Conservation (phyloP, 352 stramenopile genomes). For the Globisporangium megalacanthum region DNA sequence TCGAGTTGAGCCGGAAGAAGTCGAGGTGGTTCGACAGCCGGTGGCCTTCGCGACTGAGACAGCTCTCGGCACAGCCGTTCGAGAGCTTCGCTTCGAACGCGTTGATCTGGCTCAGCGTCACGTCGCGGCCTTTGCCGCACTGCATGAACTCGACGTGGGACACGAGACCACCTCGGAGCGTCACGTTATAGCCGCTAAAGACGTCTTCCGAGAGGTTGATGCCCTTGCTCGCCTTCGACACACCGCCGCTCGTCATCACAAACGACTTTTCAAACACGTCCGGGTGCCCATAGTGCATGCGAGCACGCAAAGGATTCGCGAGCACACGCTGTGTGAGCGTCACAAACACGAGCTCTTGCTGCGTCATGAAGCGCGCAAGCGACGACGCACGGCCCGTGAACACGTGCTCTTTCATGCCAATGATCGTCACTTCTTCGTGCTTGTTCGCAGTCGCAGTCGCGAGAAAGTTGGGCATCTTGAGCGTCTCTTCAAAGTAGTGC, state of each 20-base stretch:
- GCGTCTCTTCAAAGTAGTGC: constrained; percentile 82
- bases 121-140: constrained; percentile 83
- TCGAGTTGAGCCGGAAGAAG: constrained; percentile 85
- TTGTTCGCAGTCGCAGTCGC: constrained; percentile 43
- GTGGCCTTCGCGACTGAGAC: constrained; percentile 75
- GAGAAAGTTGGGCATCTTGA: constrained; percentile 83
- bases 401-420: constrained; percentile 88
- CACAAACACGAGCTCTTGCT: constrained; percentile 85
- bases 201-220: constrained; percentile 89
- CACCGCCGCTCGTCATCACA: constrained; percentile 73
- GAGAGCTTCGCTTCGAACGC: constrained; percentile 86
- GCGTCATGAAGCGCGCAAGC: constrained; percentile 82
- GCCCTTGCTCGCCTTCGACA: constrained; percentile 85
- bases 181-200: constrained; percentile 86
- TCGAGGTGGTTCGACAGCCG: constrained; percentile 72
- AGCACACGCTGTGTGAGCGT: constrained; percentile 82
- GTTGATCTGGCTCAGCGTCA: constrained; percentile 86
- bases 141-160: constrained; percentile 88
- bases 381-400: constrained; percentile 85
- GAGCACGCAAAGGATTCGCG: constrained; percentile 61
- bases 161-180: constrained; percentile 69
- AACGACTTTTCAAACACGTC: constrained; percentile 88
- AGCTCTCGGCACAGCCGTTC: constrained; percentile 79
- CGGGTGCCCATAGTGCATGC: constrained; percentile 86
- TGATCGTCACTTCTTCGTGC: constrained; percentile 72